Conservation (phyloP, 768 basidiomycete species). For the Kwoniella botswanensis region DNA sequence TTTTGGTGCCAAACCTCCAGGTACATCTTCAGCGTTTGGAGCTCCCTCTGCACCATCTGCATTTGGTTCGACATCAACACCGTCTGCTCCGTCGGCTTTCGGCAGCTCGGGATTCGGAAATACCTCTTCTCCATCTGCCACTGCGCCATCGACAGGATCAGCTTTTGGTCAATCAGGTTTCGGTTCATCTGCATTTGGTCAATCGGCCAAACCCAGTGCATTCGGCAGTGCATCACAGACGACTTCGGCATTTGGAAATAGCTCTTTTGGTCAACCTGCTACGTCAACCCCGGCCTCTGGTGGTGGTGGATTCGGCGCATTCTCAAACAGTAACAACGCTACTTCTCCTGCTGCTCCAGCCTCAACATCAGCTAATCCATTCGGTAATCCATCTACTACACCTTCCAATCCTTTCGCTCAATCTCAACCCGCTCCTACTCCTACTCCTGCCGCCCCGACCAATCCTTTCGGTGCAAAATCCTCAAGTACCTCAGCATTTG, state of each 20-base stretch:
- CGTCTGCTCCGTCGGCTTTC: slow-evolving; percentile 27
- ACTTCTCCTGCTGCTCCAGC: slow-evolving; percentile 9
- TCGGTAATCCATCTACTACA: slow-evolving; percentile 5
- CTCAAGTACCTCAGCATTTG: slow-evolving; percentile 19
- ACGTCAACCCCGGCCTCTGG: not conserved
- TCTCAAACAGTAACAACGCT: slow-evolving; percentile 12
- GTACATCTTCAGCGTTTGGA: slow-evolving; percentile 22
- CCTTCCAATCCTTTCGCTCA: slow-evolving; percentile 22
- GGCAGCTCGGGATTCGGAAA: slow-evolving; percentile 26
- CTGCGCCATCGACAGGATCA: slow-evolving; percentile 20
- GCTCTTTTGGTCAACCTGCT: slow-evolving; percentile 15
- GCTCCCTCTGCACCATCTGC: slow-evolving; percentile 12
- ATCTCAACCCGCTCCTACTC: slow-evolving; percentile 11
- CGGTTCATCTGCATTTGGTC: slow-evolving; percentile 40
- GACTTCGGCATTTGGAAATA: slow-evolving; percentile 24
- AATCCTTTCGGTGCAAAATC: slow-evolving; percentile 18
- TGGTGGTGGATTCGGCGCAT: slow-evolving; percentile 27
- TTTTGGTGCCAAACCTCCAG: slow-evolving; percentile 30
- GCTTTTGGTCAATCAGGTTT: slow-evolving; percentile 39
- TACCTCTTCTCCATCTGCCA: slow-evolving; percentile 12
- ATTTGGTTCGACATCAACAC: slow-evolving; percentile 29
- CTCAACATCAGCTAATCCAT: slow-evolving; percentile 2
- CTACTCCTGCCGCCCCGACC: not conserved
- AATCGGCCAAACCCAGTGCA: slow-evolving; percentile 28
- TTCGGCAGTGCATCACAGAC: slow-evolving; percentile 19